Conservation (phyloP, 2,329 filamentous ascomycete genomes). For the Scytalidium sp. region DNA sequence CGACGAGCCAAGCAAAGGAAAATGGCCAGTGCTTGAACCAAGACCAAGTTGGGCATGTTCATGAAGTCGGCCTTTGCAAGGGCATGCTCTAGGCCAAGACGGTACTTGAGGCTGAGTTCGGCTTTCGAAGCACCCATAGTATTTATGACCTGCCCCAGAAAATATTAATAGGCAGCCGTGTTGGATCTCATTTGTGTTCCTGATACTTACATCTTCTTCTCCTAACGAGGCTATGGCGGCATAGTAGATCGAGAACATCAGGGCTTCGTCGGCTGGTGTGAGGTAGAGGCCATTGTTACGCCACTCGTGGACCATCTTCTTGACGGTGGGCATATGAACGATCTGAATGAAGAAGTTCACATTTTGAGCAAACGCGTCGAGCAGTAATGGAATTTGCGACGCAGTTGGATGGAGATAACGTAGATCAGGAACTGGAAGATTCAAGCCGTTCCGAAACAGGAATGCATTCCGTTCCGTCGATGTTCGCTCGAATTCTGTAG, state of each 20-base stretch:
- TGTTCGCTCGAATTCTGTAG: slow-evolving; percentile 37
- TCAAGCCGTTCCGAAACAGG: slow-evolving; percentile 45
- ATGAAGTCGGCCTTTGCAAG: slow-evolving; percentile 61
- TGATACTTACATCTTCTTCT: no score
- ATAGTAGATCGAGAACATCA: slow-evolving; percentile 57
- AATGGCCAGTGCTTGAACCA: slow-evolving; percentile 59
- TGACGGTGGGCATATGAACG: slow-evolving; percentile 44
- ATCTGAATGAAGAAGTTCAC: slow-evolving; percentile 42
- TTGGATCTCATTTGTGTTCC: no score
- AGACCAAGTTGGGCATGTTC: slow-evolving; percentile 53
- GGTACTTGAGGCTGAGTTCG: slow-evolving; percentile 35
- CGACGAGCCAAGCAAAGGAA: slow-evolving; percentile 52
- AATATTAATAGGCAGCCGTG: no score
- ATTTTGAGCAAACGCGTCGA: slow-evolving; percentile 49
- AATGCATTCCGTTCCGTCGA: slow-evolving; percentile 48
- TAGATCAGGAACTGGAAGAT: slow-evolving; percentile 26
- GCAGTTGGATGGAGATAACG: slow-evolving; percentile 47
- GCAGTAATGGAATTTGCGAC: slow-evolving; percentile 51
- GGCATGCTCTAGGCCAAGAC: slow-evolving; percentile 50
- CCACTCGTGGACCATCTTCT: slow-evolving; percentile 33
- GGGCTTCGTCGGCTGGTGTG: slow-evolving; percentile 51
- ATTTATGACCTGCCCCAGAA: slow-evolving; percentile 39
- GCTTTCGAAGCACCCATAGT: slow-evolving; percentile 49
- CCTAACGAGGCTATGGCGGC: slow-evolving; percentile 54
- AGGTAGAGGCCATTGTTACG: no score